A percentile compares a stretch with the other conserved stretches of the same genome.
Conservation (phyloP, 2,329 filamentous ascomycete species). For the Diaporthe sp. region DNA sequence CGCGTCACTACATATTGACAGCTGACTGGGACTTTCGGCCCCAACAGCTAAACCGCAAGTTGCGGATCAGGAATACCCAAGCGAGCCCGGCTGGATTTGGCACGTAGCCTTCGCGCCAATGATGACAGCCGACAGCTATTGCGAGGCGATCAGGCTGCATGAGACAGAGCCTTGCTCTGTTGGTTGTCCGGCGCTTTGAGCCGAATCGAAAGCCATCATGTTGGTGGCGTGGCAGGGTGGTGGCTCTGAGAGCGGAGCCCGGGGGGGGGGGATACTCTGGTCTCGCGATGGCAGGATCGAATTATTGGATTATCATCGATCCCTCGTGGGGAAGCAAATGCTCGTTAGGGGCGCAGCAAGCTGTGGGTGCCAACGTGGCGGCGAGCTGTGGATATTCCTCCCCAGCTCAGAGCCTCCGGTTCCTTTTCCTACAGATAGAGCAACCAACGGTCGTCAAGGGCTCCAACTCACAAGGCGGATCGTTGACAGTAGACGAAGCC, state of each 20-base stretch:
- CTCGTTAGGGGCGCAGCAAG: constrained; percentile 32
- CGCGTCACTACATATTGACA: constrained; percentile 18
- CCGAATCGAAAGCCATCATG: background rate
- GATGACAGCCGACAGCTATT: background rate
- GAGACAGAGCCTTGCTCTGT: constrained; percentile 13
- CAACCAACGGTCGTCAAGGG: background rate
- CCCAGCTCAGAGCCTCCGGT: background rate
- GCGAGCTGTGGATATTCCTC: background rate
- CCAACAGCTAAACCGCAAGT: background rate
- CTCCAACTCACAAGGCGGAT: background rate
- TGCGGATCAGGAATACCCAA: constrained; percentile 20
- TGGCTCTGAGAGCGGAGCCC: background rate
- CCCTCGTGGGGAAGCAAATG: constrained; percentile 21
- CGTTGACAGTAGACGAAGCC: background rate
- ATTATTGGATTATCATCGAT: constrained; percentile 27
- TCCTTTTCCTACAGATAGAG: background rate
- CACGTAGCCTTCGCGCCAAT: constrained; percentile 1
- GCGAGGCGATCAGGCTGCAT: constrained; percentile 14
- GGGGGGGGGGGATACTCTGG: background rate
- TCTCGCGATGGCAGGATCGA: constrained; percentile 25
- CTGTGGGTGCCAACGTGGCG: background rate
- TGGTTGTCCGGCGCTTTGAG: constrained; percentile 15
- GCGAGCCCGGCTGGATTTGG: constrained; percentile 6
- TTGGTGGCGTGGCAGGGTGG: background rate
- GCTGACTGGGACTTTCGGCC: constrained; percentile 25